Percentiles rank a stretch among this genome's conserved stretches.
Evolutionary conservation across 768 basidiomycete species (phyloP).

Genomic region (Podaxis pistillaris): DNA sequence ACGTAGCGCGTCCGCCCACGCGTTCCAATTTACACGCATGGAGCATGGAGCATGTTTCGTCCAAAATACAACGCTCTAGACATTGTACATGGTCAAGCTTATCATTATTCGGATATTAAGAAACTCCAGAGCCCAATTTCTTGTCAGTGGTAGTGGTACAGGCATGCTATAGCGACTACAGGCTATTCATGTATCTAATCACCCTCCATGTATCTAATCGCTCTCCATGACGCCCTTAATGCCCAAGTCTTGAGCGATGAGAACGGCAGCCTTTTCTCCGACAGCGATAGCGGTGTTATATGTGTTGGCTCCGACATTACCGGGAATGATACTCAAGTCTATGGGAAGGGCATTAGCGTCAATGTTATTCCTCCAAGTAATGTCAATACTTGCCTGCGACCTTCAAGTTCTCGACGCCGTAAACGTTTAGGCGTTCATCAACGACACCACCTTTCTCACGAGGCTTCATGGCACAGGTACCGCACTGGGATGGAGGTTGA

Average conservation of each 20-base stretch:
- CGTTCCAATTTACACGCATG: slow-evolving; percentile 9
- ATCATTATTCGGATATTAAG: no score
- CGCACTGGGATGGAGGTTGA: slow-evolving; percentile 37
- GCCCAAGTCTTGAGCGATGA: slow-evolving; percentile 55
- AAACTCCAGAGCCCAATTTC: no score
- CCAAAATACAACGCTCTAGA: neutral
- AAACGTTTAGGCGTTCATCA: slow-evolving; percentile 60
- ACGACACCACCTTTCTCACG: slow-evolving; percentile 59
- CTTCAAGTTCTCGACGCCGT: slow-evolving; percentile 56
- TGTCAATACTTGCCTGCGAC: slow-evolving; percentile 43
- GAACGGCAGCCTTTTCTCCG: slow-evolving; percentile 61
- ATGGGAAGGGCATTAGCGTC: neutral
- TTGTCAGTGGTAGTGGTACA: no score
- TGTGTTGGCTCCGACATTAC: slow-evolving; percentile 40
- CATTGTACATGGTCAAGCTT: neutral
- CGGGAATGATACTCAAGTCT: slow-evolving; percentile 40
- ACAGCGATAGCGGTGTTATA: slow-evolving; percentile 44
- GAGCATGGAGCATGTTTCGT: neutral
- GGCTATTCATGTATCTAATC: neutral
- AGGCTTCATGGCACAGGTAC: slow-evolving; percentile 70
- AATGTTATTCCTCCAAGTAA: neutral
- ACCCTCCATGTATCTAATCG: neutral
- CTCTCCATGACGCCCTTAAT: slow-evolving; percentile 21
- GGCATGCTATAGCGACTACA: neutral
- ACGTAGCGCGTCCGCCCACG: slow-evolving; percentile 19